A percentile compares a stretch with the other conserved stretches of the same genome.
These are phyloP conservation scores for Rhipidocladum racemiflorum DNA, from an alignment of 176 grass and related monocot species.

Conservation along the genomic window DNA sequence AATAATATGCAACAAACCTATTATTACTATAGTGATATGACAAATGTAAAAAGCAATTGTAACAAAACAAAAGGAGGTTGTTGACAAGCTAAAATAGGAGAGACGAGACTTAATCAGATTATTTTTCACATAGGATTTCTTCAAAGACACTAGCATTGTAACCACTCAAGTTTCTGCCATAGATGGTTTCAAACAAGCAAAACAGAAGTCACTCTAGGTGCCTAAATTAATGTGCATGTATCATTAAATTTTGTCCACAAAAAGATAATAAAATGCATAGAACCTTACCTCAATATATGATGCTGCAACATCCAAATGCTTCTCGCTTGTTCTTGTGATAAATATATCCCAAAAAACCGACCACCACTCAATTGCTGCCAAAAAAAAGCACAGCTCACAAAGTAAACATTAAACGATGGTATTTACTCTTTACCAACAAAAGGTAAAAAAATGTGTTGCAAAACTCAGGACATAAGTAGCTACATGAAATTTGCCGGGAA, in stretches of 20 bases:
- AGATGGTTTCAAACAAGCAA: not conserved
- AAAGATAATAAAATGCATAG: conserved; percentile 5
- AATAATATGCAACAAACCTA: not conserved
- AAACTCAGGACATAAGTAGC: conserved; percentile 19
- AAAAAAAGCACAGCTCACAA: conserved; percentile 1
- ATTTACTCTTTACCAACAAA: not conserved
- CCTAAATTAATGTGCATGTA: not conserved
- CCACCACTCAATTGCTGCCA: conserved; percentile 99
- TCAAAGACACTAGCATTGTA: not conserved
- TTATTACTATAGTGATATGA: not conserved
- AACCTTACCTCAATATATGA: conserved; percentile 86
- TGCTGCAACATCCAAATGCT: conserved; percentile 88
- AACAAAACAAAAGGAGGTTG: not conserved
- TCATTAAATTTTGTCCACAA: conserved; percentile 1
- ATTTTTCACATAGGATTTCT: not conserved
- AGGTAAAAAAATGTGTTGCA: not conserved
- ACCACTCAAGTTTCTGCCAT: not conserved
- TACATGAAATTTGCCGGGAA: conserved; percentile 6
- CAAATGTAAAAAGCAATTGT: too few relatives aligned
- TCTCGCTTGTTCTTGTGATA: conserved; percentile 99
- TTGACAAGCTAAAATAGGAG: not conserved
- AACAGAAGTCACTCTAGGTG: not conserved
- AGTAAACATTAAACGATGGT: conserved; percentile 10
- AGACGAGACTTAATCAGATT: not conserved
- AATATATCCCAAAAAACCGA: too few relatives aligned